Base-by-base conservation (phyloP, 2,329 filamentous ascomycete species). In the Sporothrix sp. region DNA sequence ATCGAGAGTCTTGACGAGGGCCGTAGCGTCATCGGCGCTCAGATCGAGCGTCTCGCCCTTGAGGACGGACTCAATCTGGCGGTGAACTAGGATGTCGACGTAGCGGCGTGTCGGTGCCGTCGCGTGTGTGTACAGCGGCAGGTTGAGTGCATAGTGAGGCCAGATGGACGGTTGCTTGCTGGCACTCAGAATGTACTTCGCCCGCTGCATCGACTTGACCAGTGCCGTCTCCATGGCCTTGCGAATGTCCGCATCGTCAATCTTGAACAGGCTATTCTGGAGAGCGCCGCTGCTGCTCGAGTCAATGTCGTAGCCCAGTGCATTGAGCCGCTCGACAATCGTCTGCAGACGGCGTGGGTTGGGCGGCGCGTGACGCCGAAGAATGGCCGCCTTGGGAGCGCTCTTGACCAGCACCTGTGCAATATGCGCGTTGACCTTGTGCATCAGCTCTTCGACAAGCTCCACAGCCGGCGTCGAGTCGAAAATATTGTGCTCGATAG, bases 171-270 rank as follows among this genome's bases (percentile, higher is more conserved):
- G 70, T 30, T 85, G 81, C 73, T 88, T 94, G 63, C 86, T 81
- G 50, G 85, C 78, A 7, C 30, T 25, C 59, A 97, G 84, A 62
- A 82, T 94, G 72, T 98, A 98, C 68, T 96, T 97, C 63, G 90
- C 93, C 55, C 91, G 86, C 61, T 87, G 85, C 89, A 97, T 95
- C 33, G 89, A 84, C 74, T 98, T 98, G 66, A 95, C 76, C 30
- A 97, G 75, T 27, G 97, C 73, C 2, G 91, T 96, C 74, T 98
- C 93, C 87, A 98, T 95, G 56, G 93, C 93, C 80, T 95, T 95
- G 62, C 93, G 86, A 56, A 96, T 74, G 58, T 95, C 88, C 32
- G 79, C 69, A 65, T 98, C 89, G 42, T 95, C 83, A 37, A 98
- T 82, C 68, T 87, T 87, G 78, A 96, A 97, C 43, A 98, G 73